Evolutionary conservation across 176 grass and related monocot genomes (phyloP), one percentile per base, ranked within the genome.

Genomic region (Phoenix dactylifera): DNA sequence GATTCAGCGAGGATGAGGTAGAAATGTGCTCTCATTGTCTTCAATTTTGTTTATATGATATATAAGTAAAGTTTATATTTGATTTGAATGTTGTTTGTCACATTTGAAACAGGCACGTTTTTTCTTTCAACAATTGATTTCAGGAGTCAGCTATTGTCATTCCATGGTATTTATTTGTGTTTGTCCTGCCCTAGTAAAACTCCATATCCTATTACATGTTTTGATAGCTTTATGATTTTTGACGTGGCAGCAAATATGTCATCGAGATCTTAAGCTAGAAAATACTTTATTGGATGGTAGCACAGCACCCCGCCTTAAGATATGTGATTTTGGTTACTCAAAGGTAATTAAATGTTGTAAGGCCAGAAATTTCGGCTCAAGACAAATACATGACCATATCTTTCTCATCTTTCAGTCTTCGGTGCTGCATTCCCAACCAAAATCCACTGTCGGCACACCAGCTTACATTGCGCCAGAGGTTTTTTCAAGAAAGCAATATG

Each of bases 251-350:
- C 86, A 97, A 97, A 82, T 97, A 74, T 97, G 92, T 25, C 92
- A 97, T 30, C 78, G 92, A 61, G 92, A 97, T 79, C 74, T 97
- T 67, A 97, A 97, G 65, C 76, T 96, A 59, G 92, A 96, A 85
- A 96, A 96, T 55, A 96, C 92, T 55, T 87, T 96, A 57, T 74
- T 96, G 75, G 92, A 96, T 74, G 92, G 87, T 9, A 96, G 92
- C 63, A 35, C 71, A 50, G 92, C 87, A 3, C 91, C 91, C 16
- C 86, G 91, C 51, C 77, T 95, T 26, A 95, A 95, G 86, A 95
- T 95, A 59, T 96, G 92, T 25, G 92, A 96, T 87, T 96, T 96
- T n/a, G 92, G 92, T 74, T 96, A 96, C 64, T 96, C 92, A 54
- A 96, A 96, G 81, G 92, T 96, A 84, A 24, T 18, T 35, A 4